These are phyloP conservation scores for Benincasa hispida DNA, from an alignment of 306 rosid genomes.

Conservation along the genomic window DNA sequence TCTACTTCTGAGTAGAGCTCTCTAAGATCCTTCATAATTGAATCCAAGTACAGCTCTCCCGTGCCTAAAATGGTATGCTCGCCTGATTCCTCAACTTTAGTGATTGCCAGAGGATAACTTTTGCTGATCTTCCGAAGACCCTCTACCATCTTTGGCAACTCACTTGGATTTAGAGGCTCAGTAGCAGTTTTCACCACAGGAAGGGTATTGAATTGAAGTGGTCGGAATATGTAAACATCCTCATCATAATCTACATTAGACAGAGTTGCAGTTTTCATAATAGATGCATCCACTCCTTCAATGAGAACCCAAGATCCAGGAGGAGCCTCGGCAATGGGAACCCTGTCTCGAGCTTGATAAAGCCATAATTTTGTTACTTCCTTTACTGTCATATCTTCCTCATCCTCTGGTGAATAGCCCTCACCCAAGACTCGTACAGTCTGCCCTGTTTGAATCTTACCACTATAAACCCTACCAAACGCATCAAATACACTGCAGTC, in stretches of 20 bases:
- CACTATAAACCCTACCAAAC: slow-evolving; percentile 93
- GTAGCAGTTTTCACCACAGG: slow-evolving; percentile 97
- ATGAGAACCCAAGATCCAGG: slow-evolving; percentile 98
- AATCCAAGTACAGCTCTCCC: slow-evolving; percentile 96
- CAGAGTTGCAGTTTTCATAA: slow-evolving; percentile 95
- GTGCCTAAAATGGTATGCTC: slow-evolving; percentile 95
- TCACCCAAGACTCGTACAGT: slow-evolving; percentile 87
- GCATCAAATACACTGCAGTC: slow-evolving; percentile 98
- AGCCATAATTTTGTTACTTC: slow-evolving; percentile 96
- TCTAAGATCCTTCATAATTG: slow-evolving; percentile 96
- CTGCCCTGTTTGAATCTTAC: slow-evolving; percentile 92
- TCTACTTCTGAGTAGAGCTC: slow-evolving; percentile 98
- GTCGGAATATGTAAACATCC: slow-evolving; percentile 84
- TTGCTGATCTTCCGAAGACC: slow-evolving; percentile 97
- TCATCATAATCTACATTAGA: slow-evolving; percentile 69
- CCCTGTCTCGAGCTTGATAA: slow-evolving; percentile 92
- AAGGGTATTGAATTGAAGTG: slow-evolving; percentile 90
- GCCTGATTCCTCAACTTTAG: slow-evolving; percentile 98
- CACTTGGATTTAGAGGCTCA: slow-evolving; percentile 96
- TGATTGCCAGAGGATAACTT: slow-evolving; percentile 94
- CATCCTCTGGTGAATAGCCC: slow-evolving; percentile 97
- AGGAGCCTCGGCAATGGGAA: slow-evolving; percentile 87
- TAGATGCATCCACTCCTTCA: slow-evolving; percentile 99
- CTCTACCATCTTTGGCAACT: slow-evolving; percentile 98
- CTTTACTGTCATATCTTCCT: slow-evolving; percentile 92